A percentile compares a stretch with the other conserved stretches of the same genome.
These are phyloP conservation scores for Tolypocladium cylindrosporum DNA, from an alignment of 2,329 filamentous ascomycete species.

Conservation along the genomic window DNA sequence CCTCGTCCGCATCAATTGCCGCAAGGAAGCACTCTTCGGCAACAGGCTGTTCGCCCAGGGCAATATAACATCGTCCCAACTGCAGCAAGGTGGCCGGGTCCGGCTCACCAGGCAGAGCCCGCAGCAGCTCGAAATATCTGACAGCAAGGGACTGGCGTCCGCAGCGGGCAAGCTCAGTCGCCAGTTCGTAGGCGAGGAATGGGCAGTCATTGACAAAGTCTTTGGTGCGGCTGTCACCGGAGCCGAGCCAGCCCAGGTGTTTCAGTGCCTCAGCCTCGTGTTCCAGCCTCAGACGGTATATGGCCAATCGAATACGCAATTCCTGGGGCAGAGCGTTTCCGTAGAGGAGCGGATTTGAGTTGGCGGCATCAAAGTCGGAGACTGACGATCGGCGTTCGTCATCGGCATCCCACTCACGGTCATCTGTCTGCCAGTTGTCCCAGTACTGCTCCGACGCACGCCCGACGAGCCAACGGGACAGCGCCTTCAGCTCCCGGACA, in stretches of 20 bases:
- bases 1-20: constrained; percentile 61
- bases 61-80: constrained; percentile 60
- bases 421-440: constrained; percentile 62
- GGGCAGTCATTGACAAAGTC: constrained; percentile 54
- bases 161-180: constrained; percentile 29
- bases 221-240: constrained; percentile 38
- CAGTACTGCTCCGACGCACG: constrained; percentile 66
- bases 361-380: constrained; percentile 46
- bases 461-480: constrained; percentile 76
- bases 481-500: constrained; percentile 56
- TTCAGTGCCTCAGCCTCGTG: constrained; percentile 60
- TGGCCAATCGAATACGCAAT: constrained; percentile 71
- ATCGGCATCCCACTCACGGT: constrained; percentile 79
- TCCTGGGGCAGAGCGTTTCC: constrained; percentile 69
- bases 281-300: constrained; percentile 68
- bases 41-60: constrained; percentile 50
- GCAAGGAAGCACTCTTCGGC: constrained; percentile 71
- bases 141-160: constrained; percentile 30
- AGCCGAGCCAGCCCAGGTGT: constrained; percentile 63
- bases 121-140: constrained; percentile 46
- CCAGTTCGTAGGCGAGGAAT: constrained; percentile 67
- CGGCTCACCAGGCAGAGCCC: constrained; percentile 33
- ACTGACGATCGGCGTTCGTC: constrained; percentile 57
- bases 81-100: constrained; percentile 44
- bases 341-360: constrained; percentile 50